Conservation (phyloP, 208 protist species). For the Trypanosomatidae sp. region DNA sequence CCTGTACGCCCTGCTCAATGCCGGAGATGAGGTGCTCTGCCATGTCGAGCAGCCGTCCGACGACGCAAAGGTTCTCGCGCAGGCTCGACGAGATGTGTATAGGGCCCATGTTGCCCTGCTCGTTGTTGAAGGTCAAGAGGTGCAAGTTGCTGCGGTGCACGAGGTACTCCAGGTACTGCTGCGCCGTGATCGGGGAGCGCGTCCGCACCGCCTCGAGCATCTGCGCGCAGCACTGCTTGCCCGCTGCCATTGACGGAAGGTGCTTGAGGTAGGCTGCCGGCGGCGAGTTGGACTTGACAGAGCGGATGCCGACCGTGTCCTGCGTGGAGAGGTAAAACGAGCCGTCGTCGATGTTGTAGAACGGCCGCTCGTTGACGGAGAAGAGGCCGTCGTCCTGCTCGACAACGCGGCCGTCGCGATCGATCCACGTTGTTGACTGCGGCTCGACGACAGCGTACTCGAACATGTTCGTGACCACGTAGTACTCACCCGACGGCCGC, state of each 20-base stretch:
- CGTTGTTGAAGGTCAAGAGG: slow-evolving; percentile 19
- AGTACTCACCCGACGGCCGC: slow-evolving; percentile 50
- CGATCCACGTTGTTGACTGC: slow-evolving; percentile 78
- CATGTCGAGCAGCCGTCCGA: slow-evolving; percentile 30
- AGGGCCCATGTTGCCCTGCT: slow-evolving; percentile 4
- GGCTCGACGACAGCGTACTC: slow-evolving; percentile 77
- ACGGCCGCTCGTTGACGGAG: slow-evolving; percentile 28
- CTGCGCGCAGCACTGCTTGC: slow-evolving; percentile 28
- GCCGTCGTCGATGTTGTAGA: slow-evolving; percentile 40
- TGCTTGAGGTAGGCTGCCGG: slow-evolving; percentile 24
- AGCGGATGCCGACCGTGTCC: slow-evolving; percentile 30
- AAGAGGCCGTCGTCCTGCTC: slow-evolving; percentile 54
- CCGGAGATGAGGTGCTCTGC: slow-evolving; percentile 22
- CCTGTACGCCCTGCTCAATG: slow-evolving; percentile 7
- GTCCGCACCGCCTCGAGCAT: slow-evolving; percentile 19
- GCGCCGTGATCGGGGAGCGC: slow-evolving; percentile 9
- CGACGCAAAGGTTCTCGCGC: slow-evolving; percentile 26
- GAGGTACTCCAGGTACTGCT: slow-evolving; percentile 29
- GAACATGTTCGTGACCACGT: slow-evolving; percentile 64
- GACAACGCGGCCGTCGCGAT: slow-evolving; percentile 54
- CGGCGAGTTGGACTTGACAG: slow-evolving; percentile 25
- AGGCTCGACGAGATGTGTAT: slow-evolving; percentile 21
- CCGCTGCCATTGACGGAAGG: slow-evolving; percentile 23
- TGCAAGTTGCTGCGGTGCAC: slow-evolving; percentile 26
- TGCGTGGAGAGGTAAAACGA: slow-evolving; percentile 54